These are phyloP conservation scores for Grifola frondosa DNA, from an alignment of 1,284 basidiomycete species.

Conservation along the genomic window DNA sequence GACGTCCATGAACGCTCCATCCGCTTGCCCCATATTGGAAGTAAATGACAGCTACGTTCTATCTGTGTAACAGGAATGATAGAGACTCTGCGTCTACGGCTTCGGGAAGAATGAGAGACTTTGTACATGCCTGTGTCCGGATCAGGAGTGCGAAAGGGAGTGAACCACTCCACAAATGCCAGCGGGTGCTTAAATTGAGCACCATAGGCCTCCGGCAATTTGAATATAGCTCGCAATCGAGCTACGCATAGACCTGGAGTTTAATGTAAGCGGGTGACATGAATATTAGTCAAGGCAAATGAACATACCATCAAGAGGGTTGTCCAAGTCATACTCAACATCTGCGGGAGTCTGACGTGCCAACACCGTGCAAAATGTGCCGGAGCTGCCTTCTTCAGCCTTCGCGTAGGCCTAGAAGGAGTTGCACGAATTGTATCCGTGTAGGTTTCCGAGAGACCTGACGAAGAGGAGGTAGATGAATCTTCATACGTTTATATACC, in stretches of 20 bases:
- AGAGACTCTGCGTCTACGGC: constrained; percentile 9
- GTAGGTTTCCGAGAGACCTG: not conserved
- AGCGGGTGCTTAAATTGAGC: constrained; percentile 6
- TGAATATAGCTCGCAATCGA: constrained; percentile 17
- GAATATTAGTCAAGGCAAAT: not conserved
- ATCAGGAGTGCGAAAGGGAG: constrained; percentile 12
- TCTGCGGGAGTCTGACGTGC: not conserved
- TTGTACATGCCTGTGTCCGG: constrained; percentile 12
- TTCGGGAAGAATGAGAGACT: constrained; percentile 14
- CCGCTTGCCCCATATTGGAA: constrained; percentile 16
- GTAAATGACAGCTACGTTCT: constrained; percentile 14
- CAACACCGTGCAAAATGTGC: constrained; percentile 9
- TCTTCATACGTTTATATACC: constrained; percentile 2
- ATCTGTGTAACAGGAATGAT: constrained; percentile 20
- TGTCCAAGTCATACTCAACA: not conserved
- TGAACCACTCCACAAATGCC: constrained; percentile 30
- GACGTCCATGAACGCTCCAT: constrained; percentile 12
- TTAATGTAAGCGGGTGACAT: not conserved
- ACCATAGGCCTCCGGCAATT: constrained; percentile 1
- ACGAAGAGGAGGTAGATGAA: constrained; percentile 4
- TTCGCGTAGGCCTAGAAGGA: constrained; percentile 1
- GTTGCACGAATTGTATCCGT: constrained; percentile 8
- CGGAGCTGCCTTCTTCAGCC: not conserved
- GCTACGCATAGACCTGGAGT: constrained; percentile 14
- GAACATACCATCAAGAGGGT: not conserved